phyloP scores from a whole-genome alignment of 305 asterid genomes.

The Fraxinus greggii region DNA sequence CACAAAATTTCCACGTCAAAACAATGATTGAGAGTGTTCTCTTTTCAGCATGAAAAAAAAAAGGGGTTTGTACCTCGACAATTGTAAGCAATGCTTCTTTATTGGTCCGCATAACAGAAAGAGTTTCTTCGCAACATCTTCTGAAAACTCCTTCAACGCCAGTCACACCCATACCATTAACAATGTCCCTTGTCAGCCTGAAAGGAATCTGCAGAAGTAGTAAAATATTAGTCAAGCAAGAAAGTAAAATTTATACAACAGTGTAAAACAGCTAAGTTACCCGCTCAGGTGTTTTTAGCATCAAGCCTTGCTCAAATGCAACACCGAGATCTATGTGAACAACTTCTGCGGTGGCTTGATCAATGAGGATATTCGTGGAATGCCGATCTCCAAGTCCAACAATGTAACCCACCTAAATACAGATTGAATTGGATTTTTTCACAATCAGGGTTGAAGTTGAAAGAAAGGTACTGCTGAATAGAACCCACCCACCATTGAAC shows the following conservation, averaged over 20 bases:
- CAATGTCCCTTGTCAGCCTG: constrained; percentile 86
- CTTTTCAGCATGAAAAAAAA: constrained; percentile 12
- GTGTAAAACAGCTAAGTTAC: constrained; percentile 30
- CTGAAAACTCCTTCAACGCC: constrained; percentile 98
- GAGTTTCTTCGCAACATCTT: constrained; percentile 95
- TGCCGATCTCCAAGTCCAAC: constrained; percentile 99
- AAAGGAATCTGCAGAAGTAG: constrained; percentile 70
- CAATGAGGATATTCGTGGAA: constrained; percentile 87
- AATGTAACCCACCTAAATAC: constrained; percentile 88
- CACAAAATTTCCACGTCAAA: constrained; percentile 25
- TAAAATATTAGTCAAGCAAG: constrained; percentile 18
- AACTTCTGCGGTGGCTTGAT: constrained; percentile 97
- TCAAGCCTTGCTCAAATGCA: constrained; percentile 99
- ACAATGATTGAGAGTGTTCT: constrained; percentile 10
- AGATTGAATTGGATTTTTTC: constrained; percentile 7
- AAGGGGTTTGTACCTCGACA: constrained; percentile 62
- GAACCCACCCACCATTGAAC: constrained; percentile 79
- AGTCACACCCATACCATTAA: constrained; percentile 97
- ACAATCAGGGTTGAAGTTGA: constrained; percentile 19
- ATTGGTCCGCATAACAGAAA: constrained; percentile 93
- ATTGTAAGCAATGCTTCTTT: constrained; percentile 94
- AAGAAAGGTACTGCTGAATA: background rate
- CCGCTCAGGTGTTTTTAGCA: constrained; percentile 98
- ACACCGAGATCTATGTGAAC: constrained; percentile 98
- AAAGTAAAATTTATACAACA: background rate